Evolutionary conservation across 129 eudicot genomes (phyloP), one percentile per base, ranked within the genome.

Genomic region (Escallonia rubra): DNA sequence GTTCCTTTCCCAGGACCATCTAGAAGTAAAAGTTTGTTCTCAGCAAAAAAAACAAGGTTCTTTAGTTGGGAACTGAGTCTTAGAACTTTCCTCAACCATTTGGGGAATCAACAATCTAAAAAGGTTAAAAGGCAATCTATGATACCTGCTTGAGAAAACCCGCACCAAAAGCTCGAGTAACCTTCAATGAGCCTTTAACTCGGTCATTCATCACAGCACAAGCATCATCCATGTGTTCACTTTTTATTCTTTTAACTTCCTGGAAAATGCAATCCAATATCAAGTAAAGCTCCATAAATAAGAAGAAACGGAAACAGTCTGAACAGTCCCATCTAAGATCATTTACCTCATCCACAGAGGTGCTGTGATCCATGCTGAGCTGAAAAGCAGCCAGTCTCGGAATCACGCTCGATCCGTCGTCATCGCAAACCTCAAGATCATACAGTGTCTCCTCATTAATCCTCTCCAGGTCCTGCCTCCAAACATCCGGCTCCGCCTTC

Each of bases 81-180:
- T 8, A 42, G 50, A 66, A 34, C 10, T 23, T 57, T 64, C 57
- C 69, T 63, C 72, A 57, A 64, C 61, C 49, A 65, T 46, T 77
- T 74, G 44, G 58, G 57, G 81, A 72, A 81, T 71, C 70, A 46
- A 49, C 11, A 12, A 40, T 63, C 45, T 49, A 5, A 2, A 42
- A 41, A 61, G 51, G 9, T 67, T 16, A 9, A 46, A 62, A n/a
- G 53, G 61, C 11, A 64, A 58, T 11, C 34, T 10, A 6, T 11
- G n/a, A 53, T 78, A 94, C 99, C 99, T 94, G 99, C 68, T 94
- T 94, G 76, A 94, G 99, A 74, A 94, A 94, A 52, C 99, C 99
- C 41, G 97, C 97, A 49, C 99, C 99, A 10, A 94, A 94, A 72
- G 99, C 99, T 48, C 99, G 82, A 53, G 99, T 94, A 76, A 90